phyloP scores from a whole-genome alignment of 345 rosid species.

The Euclidium syriacum region DNA sequence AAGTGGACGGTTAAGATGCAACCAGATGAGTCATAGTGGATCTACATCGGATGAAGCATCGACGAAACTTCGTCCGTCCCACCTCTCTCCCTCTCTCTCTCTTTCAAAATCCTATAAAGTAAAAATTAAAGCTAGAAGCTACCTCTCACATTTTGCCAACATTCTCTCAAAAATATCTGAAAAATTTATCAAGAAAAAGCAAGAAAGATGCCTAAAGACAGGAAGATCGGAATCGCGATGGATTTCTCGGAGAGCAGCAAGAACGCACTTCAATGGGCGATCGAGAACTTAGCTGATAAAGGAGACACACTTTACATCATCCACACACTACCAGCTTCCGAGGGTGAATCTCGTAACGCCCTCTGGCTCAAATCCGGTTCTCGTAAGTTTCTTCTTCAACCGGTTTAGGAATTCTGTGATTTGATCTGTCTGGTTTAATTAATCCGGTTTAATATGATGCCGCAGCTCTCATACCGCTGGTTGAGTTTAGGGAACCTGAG shows the following conservation, averaged over 20 bases:
- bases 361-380: conserved; percentile 64
- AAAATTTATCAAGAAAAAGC: neutral
- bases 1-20: conserved; percentile 16
- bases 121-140: neutral
- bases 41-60: conserved; percentile 9
- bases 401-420: neutral
- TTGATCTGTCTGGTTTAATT: neutral
- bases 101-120: neutral
- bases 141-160: neutral
- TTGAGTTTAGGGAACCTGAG: conserved; percentile 82
- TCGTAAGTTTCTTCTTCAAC: conserved; percentile 41
- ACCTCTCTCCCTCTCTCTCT: neutral
- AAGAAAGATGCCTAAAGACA: conserved; percentile 54
- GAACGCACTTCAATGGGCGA: conserved; percentile 80
- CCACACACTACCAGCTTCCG: conserved; percentile 48
- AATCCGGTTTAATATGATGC: neutral
- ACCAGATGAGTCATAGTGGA: neutral
- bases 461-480: conserved; percentile 82
- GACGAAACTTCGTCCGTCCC: conserved; percentile 16
- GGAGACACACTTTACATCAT: conserved; percentile 70
- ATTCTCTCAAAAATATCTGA: neutral
- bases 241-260: conserved; percentile 95
- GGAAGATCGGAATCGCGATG: conserved; percentile 78
- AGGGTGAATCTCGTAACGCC: conserved; percentile 41
- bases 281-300: conserved; percentile 66